Conservation (phyloP, 805 yeast species). For the Martiniozyma abietophila region DNA sequence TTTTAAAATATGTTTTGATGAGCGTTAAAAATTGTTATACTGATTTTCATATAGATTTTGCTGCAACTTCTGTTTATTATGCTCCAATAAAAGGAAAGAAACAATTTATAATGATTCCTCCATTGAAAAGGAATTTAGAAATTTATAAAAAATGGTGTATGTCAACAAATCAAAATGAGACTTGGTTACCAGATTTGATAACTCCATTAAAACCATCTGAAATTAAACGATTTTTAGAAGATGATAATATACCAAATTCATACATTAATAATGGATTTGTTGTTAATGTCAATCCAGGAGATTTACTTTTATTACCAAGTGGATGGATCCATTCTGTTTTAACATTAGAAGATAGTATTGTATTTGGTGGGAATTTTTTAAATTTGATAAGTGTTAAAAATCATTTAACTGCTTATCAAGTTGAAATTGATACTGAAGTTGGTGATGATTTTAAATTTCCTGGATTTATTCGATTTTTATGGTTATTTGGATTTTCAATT, state of each 20-base stretch:
- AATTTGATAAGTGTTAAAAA: constrained; percentile 53
- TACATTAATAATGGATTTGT: constrained; percentile 29
- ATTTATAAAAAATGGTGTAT: constrained; percentile 67
- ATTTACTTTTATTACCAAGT: constrained; percentile 73
- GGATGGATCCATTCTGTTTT: constrained; percentile 92
- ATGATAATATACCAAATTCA: constrained; percentile 14
- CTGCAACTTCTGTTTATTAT: constrained; percentile 88
- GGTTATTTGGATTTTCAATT: constrained; percentile 48
- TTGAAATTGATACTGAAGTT: constrained; percentile 64
- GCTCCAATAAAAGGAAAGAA: constrained; percentile 71
- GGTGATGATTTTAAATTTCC: constrained; percentile 76
- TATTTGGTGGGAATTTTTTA: constrained; percentile 82
- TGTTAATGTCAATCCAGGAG: constrained; percentile 42
- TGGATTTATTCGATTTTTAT: constrained; percentile 56
- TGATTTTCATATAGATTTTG: constrained; percentile 87
- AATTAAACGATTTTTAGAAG: constrained; percentile 1
- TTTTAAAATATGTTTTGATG: constrained; percentile 76
- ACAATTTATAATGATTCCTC: constrained; percentile 71
- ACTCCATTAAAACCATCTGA: constrained; percentile 14
- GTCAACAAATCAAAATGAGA: constrained; percentile 48
- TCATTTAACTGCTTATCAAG: constrained; percentile 50
- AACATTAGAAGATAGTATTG: constrained; percentile 72
- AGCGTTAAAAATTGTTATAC: constrained; percentile 74
- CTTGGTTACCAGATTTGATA: constrained; percentile 54
- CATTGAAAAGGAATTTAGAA: constrained; percentile 51